Conservation (phyloP, 352 stramenopile species). For the Globisporangium echinulatum region DNA sequence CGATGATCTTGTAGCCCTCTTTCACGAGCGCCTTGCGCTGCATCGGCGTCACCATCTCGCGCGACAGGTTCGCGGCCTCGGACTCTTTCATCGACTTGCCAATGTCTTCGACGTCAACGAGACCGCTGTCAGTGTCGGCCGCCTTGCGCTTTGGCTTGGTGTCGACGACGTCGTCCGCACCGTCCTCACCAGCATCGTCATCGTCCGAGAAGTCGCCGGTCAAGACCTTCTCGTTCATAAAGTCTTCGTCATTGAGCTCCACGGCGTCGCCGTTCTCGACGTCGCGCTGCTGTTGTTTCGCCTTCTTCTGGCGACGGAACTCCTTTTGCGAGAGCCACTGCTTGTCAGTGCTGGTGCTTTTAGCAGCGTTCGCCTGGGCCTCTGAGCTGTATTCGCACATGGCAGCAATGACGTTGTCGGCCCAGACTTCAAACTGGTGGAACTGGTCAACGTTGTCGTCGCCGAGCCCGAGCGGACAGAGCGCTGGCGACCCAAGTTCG, state of each 20-base stretch:
- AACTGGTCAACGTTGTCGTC: conserved; percentile 85
- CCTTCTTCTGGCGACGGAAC: conserved; percentile 78
- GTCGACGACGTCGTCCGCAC: too few relatives aligned
- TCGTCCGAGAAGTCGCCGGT: conserved; percentile 66
- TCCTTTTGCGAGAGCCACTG: conserved; percentile 80
- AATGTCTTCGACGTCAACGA: conserved; percentile 85
- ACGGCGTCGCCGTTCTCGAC: conserved; percentile 43
- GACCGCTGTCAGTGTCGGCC: conserved; percentile 25
- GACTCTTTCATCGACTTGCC: conserved; percentile 84
- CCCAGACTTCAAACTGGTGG: conserved; percentile 76
- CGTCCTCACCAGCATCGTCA: conserved; percentile 35
- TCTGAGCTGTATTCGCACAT: conserved; percentile 74
- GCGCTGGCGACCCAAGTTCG: conserved; percentile 50
- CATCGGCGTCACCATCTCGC: conserved; percentile 95
- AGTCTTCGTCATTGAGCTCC: conserved; percentile 76
- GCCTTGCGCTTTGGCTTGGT: conserved; percentile 6
- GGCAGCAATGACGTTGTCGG: conserved; percentile 66
- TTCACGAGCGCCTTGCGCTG: conserved; percentile 94
- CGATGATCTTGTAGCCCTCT: conserved; percentile 98
- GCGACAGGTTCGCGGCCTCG: conserved; percentile 52
- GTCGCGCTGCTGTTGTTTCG: conserved; percentile 51
- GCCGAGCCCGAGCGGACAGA: conserved; percentile 57
- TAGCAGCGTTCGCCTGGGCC: conserved; percentile 5
- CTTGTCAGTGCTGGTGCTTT: conserved; percentile 6
- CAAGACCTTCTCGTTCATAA: conserved; percentile 82